Conservation (phyloP, 2,329 filamentous ascomycete species). For the Rachicladosporium sp. region DNA sequence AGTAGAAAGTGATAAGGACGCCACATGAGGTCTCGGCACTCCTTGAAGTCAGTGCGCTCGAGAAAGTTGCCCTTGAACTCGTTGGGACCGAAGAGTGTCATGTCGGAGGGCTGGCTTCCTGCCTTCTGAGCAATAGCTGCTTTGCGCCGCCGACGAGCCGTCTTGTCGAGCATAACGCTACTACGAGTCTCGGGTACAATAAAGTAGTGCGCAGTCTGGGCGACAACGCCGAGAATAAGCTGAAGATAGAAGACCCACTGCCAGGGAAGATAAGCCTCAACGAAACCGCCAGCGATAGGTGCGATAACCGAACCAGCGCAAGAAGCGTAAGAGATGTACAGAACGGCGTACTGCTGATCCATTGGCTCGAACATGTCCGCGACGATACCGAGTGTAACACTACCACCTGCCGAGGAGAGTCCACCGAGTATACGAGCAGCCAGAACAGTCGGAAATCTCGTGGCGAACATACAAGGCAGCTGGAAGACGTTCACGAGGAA, state of each 20-base stretch:
- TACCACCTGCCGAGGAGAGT: slow-evolving; percentile 47
- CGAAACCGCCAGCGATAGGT: slow-evolving; percentile 11
- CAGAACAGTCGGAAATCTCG: slow-evolving; percentile 28
- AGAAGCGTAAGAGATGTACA: slow-evolving; percentile 36
- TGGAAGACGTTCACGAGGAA: slow-evolving; percentile 38
- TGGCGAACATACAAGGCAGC: slow-evolving; percentile 29
- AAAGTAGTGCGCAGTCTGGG: slow-evolving; percentile 54
- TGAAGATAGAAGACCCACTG: slow-evolving; percentile 74
- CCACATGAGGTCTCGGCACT: slow-evolving; percentile 38
- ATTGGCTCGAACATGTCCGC: slow-evolving; percentile 48
- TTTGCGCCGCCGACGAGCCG: slow-evolving; percentile 58
- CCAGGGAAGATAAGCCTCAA: slow-evolving; percentile 45
- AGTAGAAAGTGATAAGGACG: slow-evolving; percentile 62
- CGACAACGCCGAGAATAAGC: slow-evolving; percentile 59
- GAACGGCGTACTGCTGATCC: slow-evolving; percentile 45
- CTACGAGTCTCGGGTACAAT: slow-evolving; percentile 58
- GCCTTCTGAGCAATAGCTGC: slow-evolving; percentile 35
- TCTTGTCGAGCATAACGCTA: slow-evolving; percentile 62
- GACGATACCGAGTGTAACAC: slow-evolving; percentile 49
- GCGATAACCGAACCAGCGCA: slow-evolving; percentile 11
- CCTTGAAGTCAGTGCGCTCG: slow-evolving; percentile 24
- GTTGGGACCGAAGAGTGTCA: slow-evolving; percentile 52
- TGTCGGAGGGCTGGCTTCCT: slow-evolving; percentile 47
- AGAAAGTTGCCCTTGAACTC: slow-evolving; percentile 39
- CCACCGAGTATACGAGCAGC: slow-evolving; percentile 36